These are phyloP conservation scores for Quercus bicolor DNA, from an alignment of 306 rosid genomes.

Conservation along the genomic window DNA sequence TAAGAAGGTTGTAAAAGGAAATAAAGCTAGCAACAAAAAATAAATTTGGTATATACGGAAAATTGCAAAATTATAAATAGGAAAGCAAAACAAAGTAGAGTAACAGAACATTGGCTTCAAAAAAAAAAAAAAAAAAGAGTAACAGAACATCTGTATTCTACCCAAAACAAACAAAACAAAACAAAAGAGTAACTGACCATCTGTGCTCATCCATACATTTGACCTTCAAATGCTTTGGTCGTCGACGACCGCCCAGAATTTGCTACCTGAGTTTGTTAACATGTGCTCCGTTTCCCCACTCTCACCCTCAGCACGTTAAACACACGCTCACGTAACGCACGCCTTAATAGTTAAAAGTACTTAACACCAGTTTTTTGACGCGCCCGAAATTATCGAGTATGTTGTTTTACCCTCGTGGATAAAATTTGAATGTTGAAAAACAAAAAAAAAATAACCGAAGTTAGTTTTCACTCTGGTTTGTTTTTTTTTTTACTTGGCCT, in stretches of 20 bases:
- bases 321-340: not conserved
- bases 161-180: not conserved
- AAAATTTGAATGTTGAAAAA: not conserved
- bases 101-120: conserved; percentile 5
- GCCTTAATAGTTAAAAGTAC: too few species aligned
- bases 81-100: conserved; percentile 21
- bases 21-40: not conserved
- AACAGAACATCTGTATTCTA: conserved; percentile 4
- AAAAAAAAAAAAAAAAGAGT: not conserved
- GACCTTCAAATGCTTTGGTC: conserved; percentile 24
- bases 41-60: not conserved
- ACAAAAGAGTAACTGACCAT: conserved; percentile 25
- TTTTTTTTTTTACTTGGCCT: conserved; percentile 12
- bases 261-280: conserved; percentile 34
- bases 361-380: not conserved
- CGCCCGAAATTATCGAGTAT: not conserved
- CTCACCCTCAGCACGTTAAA: not conserved
- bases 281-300: not conserved
- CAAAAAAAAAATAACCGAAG: conserved; percentile 12
- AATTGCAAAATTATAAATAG: not conserved
- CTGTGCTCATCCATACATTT: conserved; percentile 34
- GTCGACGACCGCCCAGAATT: conserved; percentile 18
- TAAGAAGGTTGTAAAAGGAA: not conserved
- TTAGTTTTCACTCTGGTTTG: not conserved
- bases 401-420: not conserved